Evolutionary conservation across 164 flowering plant species (phyloP).

Genomic region (Stephania cephalantha): DNA sequence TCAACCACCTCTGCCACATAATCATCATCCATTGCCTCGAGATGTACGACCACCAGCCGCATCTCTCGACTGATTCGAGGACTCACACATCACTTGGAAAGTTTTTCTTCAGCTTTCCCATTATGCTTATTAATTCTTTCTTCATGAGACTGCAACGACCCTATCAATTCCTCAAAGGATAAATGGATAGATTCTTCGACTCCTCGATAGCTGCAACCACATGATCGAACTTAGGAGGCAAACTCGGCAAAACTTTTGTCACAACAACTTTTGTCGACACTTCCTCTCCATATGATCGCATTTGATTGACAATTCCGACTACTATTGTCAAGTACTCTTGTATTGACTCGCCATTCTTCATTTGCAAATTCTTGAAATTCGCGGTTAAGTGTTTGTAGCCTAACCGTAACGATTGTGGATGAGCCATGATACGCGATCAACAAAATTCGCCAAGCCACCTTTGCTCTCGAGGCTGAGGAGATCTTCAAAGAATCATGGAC

Average conservation of each 20-base stretch:
- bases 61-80: background rate
- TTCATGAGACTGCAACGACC: background rate
- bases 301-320: no score
- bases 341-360: no score
- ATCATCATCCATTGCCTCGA: no score
- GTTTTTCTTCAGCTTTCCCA: background rate
- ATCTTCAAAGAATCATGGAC: no score
- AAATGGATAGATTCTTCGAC: conserved; percentile 8
- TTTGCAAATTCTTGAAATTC: no score
- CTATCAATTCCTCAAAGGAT: conserved; percentile 6
- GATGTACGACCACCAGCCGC: background rate
- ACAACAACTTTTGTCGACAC: background rate
- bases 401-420: no score
- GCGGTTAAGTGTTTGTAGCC: no score
- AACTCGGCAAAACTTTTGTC: no score
- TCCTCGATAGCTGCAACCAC: conserved; percentile 8
- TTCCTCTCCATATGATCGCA: conserved; percentile 1
- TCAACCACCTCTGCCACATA: conserved; percentile 2
- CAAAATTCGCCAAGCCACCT: no score
- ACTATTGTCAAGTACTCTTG: no score
- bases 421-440: no score
- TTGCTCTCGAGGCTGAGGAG: no score
- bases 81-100: background rate
- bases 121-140: background rate
- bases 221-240: conserved; percentile 18